phyloP scores from a whole-genome alignment of 768 basidiomycete genomes.

The Crepidotus variabilis region DNA sequence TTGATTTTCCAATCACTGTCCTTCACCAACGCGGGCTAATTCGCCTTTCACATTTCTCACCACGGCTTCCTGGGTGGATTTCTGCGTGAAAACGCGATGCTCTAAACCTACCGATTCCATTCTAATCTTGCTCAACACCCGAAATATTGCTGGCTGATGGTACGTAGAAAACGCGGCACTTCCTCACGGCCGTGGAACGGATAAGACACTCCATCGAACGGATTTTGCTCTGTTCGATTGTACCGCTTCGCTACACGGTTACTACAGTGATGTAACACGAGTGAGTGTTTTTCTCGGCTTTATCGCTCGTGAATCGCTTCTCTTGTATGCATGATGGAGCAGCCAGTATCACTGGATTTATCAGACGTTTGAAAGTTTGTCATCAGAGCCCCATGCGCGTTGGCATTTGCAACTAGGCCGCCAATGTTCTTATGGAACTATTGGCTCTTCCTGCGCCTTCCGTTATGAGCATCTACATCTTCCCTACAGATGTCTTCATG shows the following conservation, averaged over 20 bases:
- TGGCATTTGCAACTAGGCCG: too few species aligned
- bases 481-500: too few species aligned
- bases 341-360: not conserved
- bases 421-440: too few species aligned
- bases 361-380: too few species aligned
- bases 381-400: too few species aligned
- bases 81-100: too few species aligned
- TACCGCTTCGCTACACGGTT: slow-evolving; percentile 68
- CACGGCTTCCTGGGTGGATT: not conserved
- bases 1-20: too few species aligned
- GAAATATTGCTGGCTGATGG: not conserved
- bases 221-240: slow-evolving; percentile 79
- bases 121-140: too few species aligned
- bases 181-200: slow-evolving; percentile 78
- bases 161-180: slow-evolving; percentile 76
- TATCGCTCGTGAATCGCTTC: not conserved
- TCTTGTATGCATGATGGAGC: not conserved
- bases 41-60: not conserved
- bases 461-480: too few species aligned
- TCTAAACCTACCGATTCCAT: too few species aligned
- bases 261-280: slow-evolving; percentile 75
- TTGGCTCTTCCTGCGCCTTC: too few species aligned
- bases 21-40: not conserved
- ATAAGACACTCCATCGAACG: slow-evolving; percentile 46
- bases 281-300: slow-evolving; percentile 33